Evolutionary conservation across 805 yeast genomes (phyloP).

Genomic region (Suhomyces xylopsoci): DNA sequence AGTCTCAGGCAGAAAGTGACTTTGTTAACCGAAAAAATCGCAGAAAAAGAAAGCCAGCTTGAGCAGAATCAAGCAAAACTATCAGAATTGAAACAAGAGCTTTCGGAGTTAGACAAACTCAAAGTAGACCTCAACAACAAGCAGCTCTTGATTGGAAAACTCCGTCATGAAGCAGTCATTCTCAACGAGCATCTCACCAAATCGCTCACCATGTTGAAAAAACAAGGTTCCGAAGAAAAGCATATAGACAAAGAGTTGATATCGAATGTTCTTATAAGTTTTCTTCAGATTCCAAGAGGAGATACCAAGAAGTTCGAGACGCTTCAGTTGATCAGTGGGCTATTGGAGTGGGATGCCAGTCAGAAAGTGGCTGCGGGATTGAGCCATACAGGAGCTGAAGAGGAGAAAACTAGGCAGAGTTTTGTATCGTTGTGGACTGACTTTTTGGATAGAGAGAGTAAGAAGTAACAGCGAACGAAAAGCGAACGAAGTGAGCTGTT

Average conservation of each 20-base stretch:
- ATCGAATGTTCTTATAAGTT: slow-evolving; percentile 80
- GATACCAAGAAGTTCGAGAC: slow-evolving; percentile 95
- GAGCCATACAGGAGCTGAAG: slow-evolving; percentile 25
- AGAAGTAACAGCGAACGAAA: slow-evolving; percentile 1
- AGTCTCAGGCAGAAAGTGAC: slow-evolving; percentile 24
- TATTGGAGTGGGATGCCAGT: slow-evolving; percentile 84
- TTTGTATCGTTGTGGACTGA: slow-evolving; percentile 81
- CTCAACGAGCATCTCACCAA: slow-evolving; percentile 94
- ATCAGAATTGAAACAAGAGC: slow-evolving; percentile 15
- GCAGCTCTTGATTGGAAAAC: slow-evolving; percentile 78
- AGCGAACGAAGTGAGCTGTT: too few species aligned
- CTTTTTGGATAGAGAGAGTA: slow-evolving; percentile 69
- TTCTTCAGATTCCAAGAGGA: slow-evolving; percentile 83
- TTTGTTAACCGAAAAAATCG: slow-evolving; percentile 13
- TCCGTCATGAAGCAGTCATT: slow-evolving; percentile 91
- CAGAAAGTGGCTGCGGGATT: slow-evolving; percentile 76
- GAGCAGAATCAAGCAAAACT: slow-evolving; percentile 12
- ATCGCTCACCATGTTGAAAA: slow-evolving; percentile 79
- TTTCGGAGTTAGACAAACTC: slow-evolving; percentile 45
- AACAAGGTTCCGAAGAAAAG: slow-evolving; percentile 63
- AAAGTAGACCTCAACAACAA: slow-evolving; percentile 55
- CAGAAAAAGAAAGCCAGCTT: slow-evolving; percentile 9
- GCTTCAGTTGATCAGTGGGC: slow-evolving; percentile 74
- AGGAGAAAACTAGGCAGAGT: slow-evolving; percentile 36
- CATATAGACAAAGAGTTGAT: slow-evolving; percentile 85